These are phyloP conservation scores for Sarcocystis neurona DNA, from an alignment of 169 alveolate species.

Conservation along the genomic window DNA sequence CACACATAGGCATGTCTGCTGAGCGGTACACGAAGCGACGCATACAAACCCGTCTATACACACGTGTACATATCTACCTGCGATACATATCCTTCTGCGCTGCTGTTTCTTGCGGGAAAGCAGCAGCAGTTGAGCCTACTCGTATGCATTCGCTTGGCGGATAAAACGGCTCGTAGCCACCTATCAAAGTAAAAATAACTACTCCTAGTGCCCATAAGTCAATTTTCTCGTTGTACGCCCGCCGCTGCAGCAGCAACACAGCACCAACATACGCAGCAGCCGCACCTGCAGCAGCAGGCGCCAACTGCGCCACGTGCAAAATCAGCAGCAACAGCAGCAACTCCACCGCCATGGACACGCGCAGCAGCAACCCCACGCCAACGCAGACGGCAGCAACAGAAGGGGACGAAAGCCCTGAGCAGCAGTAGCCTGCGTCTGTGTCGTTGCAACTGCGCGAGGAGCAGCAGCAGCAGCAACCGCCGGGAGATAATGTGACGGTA, in stretches of 20 bases:
- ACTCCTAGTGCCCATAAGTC: conserved; percentile 76
- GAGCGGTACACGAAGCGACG: too few species aligned
- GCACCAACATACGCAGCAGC: background rate
- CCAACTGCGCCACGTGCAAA: background rate
- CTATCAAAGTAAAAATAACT: conserved; percentile 61
- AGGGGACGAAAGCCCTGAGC: too few species aligned
- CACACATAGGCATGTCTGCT: too few species aligned
- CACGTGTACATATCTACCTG: too few species aligned
- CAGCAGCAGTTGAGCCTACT: background rate
- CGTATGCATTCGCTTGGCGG: conserved; percentile 68
- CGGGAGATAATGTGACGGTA: too few species aligned
- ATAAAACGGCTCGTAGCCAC: conserved; percentile 74
- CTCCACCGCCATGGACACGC: too few species aligned
- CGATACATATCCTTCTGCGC: too few species aligned
- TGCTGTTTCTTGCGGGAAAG: background rate
- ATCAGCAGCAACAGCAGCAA: background rate
- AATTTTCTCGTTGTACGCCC: conserved; percentile 64
- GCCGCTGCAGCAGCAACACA: conserved; percentile 43
- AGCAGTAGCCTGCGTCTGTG: too few species aligned
- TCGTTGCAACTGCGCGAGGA: too few species aligned
- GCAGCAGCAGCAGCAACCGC: too few species aligned
- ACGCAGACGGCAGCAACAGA: background rate
- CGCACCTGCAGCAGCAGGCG: background rate
- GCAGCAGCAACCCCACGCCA: too few species aligned
- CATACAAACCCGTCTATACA: too few species aligned